Percentiles rank a stretch among this genome's conserved stretches.
These are phyloP conservation scores for Tinospora cordifolia DNA, from an alignment of 164 flowering plant species.

Conservation along the genomic window DNA sequence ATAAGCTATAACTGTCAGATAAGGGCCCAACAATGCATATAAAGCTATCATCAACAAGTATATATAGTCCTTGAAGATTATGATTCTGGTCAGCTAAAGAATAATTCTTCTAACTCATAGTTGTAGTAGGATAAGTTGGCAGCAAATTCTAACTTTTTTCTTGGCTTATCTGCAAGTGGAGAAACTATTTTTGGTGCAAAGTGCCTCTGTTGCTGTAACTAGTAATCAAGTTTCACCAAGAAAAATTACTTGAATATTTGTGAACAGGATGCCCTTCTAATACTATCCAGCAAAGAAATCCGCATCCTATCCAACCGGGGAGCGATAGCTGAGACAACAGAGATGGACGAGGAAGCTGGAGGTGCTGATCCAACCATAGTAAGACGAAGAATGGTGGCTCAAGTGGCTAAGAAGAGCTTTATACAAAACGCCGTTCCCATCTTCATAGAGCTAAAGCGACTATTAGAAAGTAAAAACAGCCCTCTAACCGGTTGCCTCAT, in stretches of 20 bases:
- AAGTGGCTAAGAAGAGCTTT: slow-evolving; percentile 71
- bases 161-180: too few relatives aligned
- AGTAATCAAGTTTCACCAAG: not conserved
- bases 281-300: slow-evolving; percentile 86
- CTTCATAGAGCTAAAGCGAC: slow-evolving; percentile 82
- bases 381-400: slow-evolving; percentile 66
- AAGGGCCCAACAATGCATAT: too few relatives aligned
- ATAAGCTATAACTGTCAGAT: too few relatives aligned
- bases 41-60: too few relatives aligned
- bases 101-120: too few relatives aligned
- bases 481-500: slow-evolving; percentile 86
- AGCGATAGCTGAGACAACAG: slow-evolving; percentile 47
- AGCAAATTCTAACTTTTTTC: too few relatives aligned
- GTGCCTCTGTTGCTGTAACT: not conserved
- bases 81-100: not conserved
- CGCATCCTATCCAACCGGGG: slow-evolving; percentile 54
- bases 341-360: slow-evolving; percentile 59
- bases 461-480: slow-evolving; percentile 81
- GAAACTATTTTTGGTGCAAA: too few relatives aligned
- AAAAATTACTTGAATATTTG: not conserved
- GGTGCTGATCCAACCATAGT: slow-evolving; percentile 38
- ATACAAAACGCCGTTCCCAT: slow-evolving; percentile 90
- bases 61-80: not conserved
- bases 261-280: slow-evolving; percentile 71
- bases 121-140: too few relatives aligned